Base-by-base conservation (phyloP, 768 basidiomycete species). In the Mycena amicta region DNA sequence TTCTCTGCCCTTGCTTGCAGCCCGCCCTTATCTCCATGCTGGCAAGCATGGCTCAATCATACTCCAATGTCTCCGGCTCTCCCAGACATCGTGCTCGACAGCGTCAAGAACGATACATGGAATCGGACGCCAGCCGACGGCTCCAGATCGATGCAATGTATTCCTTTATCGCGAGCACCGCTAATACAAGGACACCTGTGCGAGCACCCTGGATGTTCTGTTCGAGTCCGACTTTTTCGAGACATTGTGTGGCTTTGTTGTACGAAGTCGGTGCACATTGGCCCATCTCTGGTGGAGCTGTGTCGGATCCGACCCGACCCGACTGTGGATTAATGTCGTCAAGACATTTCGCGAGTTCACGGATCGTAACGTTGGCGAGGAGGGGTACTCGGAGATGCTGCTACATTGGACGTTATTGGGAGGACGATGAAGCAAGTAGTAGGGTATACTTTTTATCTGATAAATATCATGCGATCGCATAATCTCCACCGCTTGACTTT, bases 21-120 rank as follows among this genome's bases (percentile, higher is more conserved):
- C 57, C 71, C 80, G 29, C 77, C 5, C 66, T 80, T 1, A 68
- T 77, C 47, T 75, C 78, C n/a, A 79, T 80, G 76, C 71, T 80
- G 1, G 74, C 76, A 3, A 78, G 79, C 80, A 64, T 80, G 79
- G 79, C 66, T 5, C 74, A 78, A 43, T 66, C 66, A 22, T 75
- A 74, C 39, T 61, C 72, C 12, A 67, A 71, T 40, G 66, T 69
- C 0, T 77, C 75, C 12, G 75, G 78, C 2, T 73, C 76, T 0
- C 72, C 75, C 3, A 70, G 71, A 39, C 71, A 74, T 47, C 71
- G 74, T 16, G 75, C 75, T 1, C 71, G 74, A 27, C 68, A 72
- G 59, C 72, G 77, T 3, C 78, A 80, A 60, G 63, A 67, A 11
- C 68, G 73, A 52, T 73, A 72, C 49, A 71, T 70, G 62, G 69